Conservation (phyloP, 106 monocot genomes). For the Dendrobium chrysotoxum region DNA sequence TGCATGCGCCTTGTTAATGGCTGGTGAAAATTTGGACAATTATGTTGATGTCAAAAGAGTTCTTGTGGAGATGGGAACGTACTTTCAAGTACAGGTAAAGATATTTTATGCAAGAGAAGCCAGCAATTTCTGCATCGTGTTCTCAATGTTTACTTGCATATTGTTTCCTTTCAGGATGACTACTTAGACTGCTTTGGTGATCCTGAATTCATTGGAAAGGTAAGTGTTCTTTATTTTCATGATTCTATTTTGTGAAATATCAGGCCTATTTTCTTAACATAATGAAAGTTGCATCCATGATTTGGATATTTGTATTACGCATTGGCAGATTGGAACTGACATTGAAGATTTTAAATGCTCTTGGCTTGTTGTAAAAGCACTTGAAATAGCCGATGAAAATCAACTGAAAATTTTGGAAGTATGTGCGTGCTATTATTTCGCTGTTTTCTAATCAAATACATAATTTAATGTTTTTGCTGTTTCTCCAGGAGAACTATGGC, state of each 20-base stretch:
- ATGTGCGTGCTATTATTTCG: conserved; percentile 3
- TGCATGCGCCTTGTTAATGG: conserved; percentile 91
- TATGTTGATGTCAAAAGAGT: conserved; percentile 64
- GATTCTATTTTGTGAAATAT: background rate
- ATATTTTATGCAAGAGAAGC: background rate
- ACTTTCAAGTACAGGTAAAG: conserved; percentile 93
- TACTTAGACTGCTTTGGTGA: conserved; percentile 96
- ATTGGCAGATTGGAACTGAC: conserved; percentile 83
- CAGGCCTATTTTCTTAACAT: background rate
- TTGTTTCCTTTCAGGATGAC: conserved; percentile 65
- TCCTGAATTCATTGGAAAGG: conserved; percentile 94
- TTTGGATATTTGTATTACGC: background rate
- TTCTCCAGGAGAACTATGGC: conserved; percentile 91
- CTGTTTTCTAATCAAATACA: background rate
- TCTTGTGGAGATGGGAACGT: conserved; percentile 95
- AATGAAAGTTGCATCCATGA: conserved; percentile 1
- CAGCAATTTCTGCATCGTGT: background rate
- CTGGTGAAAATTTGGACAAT: conserved; percentile 73
- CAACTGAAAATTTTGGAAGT: conserved; percentile 59
- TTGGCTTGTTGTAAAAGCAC: conserved; percentile 92
- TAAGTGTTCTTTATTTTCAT: conserved; percentile 6
- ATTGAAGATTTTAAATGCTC: conserved; percentile 98
- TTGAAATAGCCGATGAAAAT: conserved; percentile 52
- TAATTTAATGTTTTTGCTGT: background rate
- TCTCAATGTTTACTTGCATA: background rate